Conservation (phyloP, 2,329 filamentous ascomycete species). For the Apiospora pterosperma region DNA sequence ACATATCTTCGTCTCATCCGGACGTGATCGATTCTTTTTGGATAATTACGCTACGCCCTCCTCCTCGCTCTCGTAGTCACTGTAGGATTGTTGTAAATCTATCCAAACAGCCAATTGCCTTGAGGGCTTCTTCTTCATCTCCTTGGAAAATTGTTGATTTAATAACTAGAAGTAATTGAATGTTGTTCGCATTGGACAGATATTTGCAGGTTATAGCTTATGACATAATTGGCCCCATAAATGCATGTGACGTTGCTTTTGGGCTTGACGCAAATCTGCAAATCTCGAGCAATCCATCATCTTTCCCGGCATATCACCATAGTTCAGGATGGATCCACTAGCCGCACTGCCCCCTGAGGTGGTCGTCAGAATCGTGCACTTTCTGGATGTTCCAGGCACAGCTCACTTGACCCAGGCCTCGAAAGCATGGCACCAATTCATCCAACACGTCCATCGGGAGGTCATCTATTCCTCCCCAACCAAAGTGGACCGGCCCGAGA, state of each 20-base stretch:
- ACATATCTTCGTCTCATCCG: background rate
- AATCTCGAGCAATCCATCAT: background rate
- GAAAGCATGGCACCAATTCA: slow-evolving; percentile 17
- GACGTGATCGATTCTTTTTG: background rate
- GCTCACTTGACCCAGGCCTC: slow-evolving; percentile 13
- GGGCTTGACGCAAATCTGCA: background rate
- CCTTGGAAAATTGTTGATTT: background rate
- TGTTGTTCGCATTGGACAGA: background rate
- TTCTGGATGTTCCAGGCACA: slow-evolving; percentile 11
- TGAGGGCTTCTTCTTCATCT: background rate
- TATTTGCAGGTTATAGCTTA: background rate
- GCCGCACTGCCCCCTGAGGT: slow-evolving; percentile 16
- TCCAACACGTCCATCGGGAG: slow-evolving; percentile 15
- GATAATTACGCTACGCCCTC: background rate
- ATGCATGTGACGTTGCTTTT: background rate
- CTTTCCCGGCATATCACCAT: background rate
- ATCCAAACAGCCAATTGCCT: background rate
- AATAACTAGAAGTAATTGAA: background rate
- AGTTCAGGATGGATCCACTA: slow-evolving; percentile 12
- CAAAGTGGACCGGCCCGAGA: slow-evolving; percentile 1
- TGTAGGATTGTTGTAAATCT: slow-evolving; percentile 12
- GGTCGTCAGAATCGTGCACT: slow-evolving; percentile 18
- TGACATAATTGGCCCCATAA: slow-evolving; percentile 1
- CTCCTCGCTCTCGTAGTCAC: slow-evolving; percentile 7
- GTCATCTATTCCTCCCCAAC: slow-evolving; percentile 14